Evolutionary conservation across 2,329 filamentous ascomycete species (phyloP).

Genomic region (Claviceps sp.): DNA sequence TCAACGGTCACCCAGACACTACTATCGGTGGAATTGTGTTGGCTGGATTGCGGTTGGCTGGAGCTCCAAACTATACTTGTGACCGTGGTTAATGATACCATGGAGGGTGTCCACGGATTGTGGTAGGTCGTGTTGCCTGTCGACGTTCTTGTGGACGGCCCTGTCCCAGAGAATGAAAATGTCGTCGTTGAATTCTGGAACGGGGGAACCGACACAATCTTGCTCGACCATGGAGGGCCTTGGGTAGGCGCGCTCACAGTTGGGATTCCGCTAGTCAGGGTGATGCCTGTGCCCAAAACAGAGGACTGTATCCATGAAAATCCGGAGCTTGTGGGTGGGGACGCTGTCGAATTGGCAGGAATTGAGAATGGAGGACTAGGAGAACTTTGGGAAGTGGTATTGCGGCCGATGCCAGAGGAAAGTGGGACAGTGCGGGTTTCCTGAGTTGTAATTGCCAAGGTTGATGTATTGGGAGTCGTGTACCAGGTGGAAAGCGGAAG

Average conservation of each 20-base stretch:
- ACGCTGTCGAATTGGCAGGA: neutral
- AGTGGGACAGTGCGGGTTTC: neutral
- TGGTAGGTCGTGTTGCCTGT: neutral
- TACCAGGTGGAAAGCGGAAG: neutral
- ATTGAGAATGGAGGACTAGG: neutral
- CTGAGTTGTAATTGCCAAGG: neutral
- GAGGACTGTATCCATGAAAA: slow-evolving; percentile 1
- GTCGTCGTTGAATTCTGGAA: slow-evolving; percentile 3
- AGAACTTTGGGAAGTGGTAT: neutral
- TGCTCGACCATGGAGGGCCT: neutral
- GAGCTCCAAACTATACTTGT: slow-evolving; percentile 1
- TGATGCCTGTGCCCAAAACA: slow-evolving; percentile 1
- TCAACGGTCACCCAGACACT: neutral
- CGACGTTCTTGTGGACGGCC: neutral
- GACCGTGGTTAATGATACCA: neutral
- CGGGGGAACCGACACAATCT: neutral
- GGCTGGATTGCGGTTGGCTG: neutral
- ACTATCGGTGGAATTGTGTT: neutral
- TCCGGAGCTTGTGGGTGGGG: neutral
- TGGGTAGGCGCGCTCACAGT: neutral
- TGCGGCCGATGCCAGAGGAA: neutral
- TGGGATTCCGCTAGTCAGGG: neutral
- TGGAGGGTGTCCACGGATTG: neutral
- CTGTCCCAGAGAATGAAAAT: slow-evolving; percentile 11
- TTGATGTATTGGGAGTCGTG: neutral